Percentiles rank a stretch among this genome's conserved stretches.
Conservation (phyloP, 345 rosid genomes). For the Ceriops decandra region DNA sequence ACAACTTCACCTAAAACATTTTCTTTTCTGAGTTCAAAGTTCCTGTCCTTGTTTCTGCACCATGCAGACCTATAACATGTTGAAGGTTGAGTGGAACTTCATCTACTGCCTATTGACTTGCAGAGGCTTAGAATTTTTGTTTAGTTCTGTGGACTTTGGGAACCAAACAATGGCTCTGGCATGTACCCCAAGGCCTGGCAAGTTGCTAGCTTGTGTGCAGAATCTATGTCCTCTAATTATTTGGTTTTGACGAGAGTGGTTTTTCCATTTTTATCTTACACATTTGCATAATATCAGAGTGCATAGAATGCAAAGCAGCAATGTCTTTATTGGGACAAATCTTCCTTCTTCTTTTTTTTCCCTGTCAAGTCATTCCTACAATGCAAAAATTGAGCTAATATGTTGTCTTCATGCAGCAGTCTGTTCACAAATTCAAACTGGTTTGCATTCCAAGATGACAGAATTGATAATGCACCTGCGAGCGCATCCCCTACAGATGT, state of each 20-base stretch:
- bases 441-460: conserved; percentile 94
- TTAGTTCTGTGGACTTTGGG: no score
- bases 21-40: no score
- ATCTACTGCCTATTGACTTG: neutral
- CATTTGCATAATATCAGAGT: no score
- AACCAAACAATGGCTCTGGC: neutral
- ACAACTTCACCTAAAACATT: no score
- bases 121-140: neutral
- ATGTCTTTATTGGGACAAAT: no score
- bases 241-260: neutral
- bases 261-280: neutral
- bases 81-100: no score
- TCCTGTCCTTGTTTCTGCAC: no score
- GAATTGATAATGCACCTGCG: conserved; percentile 46
- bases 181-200: neutral
- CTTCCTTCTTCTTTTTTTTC: neutral
- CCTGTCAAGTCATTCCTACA: neutral
- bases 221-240: neutral
- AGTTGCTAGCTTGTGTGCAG: neutral
- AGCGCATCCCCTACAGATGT: conserved; percentile 52
- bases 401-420: conserved; percentile 40
- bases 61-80: no score
- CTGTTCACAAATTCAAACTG: conserved; percentile 92
- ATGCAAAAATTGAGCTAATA: neutral
- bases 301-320: no score